phyloP scores from a whole-genome alignment of 1,139 yeast species.

The Scheffersomyces titani region DNA sequence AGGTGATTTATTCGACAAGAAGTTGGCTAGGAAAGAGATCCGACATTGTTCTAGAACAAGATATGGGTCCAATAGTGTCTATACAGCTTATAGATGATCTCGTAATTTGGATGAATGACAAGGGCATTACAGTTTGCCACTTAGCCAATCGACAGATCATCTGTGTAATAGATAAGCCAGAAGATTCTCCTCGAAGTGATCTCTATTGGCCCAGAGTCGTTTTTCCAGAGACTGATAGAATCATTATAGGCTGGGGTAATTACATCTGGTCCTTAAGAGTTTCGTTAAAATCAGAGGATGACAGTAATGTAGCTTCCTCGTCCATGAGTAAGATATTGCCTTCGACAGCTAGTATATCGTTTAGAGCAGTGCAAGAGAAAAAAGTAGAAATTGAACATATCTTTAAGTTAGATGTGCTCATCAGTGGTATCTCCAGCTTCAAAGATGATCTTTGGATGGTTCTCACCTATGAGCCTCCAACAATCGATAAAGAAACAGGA shows the following conservation, averaged over 20 bases:
- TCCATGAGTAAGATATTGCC: conserved; percentile 45
- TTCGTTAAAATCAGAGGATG: conserved; percentile 16
- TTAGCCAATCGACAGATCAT: conserved; percentile 46
- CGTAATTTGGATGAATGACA: conserved; percentile 82
- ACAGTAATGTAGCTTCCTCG: conserved; percentile 12
- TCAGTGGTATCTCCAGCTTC: conserved; percentile 79
- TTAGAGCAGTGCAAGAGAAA: conserved; percentile 49
- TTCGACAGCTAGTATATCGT: conserved; percentile 67
- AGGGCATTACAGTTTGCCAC: conserved; percentile 68
- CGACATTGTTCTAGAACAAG: conserved; percentile 64
- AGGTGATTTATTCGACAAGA: conserved; percentile 69
- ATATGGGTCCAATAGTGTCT: conserved; percentile 73
- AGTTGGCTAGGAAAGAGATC: conserved; percentile 86
- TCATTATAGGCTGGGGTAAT: conserved; percentile 83
- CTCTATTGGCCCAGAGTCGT: conserved; percentile 81
- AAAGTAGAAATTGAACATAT: conserved; percentile 59
- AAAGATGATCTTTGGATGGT: conserved; percentile 66
- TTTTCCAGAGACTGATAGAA: conserved; percentile 65
- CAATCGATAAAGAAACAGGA: conserved; percentile 20
- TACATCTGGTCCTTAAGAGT: conserved; percentile 74
- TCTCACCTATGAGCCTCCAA: conserved; percentile 55
- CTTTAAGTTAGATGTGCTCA: conserved; percentile 55
- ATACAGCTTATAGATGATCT: conserved; percentile 62
- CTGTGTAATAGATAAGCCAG: conserved; percentile 57
- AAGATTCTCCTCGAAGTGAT: conserved; percentile 69